Conservation (phyloP, 768 basidiomycete genomes). For the Auricularia heimuer region DNA sequence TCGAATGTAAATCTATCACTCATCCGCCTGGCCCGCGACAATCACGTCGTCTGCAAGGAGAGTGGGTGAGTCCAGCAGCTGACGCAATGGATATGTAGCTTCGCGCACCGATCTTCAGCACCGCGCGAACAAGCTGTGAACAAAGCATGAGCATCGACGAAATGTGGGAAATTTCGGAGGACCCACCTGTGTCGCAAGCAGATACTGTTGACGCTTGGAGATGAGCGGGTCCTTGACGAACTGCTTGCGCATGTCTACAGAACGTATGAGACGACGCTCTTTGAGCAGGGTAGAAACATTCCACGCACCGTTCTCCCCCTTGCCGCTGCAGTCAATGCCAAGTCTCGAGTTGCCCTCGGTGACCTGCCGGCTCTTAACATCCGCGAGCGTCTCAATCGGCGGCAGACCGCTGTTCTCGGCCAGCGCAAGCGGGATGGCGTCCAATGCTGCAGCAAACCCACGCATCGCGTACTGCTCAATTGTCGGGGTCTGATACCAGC, state of each 20-base stretch:
- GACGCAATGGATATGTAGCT: neutral
- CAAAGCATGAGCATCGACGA: slow-evolving; percentile 5
- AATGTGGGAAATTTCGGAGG: slow-evolving; percentile 4
- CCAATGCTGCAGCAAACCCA: slow-evolving; percentile 92
- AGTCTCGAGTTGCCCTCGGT: slow-evolving; percentile 72
- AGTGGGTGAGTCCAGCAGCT: neutral
- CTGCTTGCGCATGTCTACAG: slow-evolving; percentile 90
- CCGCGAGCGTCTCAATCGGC: slow-evolving; percentile 94
- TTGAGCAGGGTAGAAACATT: neutral
- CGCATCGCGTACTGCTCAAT: slow-evolving; percentile 99
- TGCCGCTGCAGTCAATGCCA: slow-evolving; percentile 87
- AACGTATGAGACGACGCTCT: neutral
- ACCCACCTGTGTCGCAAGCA: slow-evolving; percentile 77
- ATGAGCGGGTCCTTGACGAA: slow-evolving; percentile 96
- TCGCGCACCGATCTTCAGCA: slow-evolving; percentile 73
- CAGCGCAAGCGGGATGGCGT: slow-evolving; percentile 89
- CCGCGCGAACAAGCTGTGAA: slow-evolving; percentile 65
- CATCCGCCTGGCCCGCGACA: slow-evolving; percentile 2
- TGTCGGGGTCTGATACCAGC: no score
- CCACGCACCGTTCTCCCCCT: slow-evolving; percentile 71
- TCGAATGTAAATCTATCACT: slow-evolving; percentile 1
- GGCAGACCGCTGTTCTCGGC: slow-evolving; percentile 96
- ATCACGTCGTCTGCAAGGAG: neutral
- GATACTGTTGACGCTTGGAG: slow-evolving; percentile 93
- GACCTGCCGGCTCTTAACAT: slow-evolving; percentile 89